These are phyloP conservation scores for Malus asiatica DNA, from an alignment of 306 rosid genomes.

Conservation along the genomic window DNA sequence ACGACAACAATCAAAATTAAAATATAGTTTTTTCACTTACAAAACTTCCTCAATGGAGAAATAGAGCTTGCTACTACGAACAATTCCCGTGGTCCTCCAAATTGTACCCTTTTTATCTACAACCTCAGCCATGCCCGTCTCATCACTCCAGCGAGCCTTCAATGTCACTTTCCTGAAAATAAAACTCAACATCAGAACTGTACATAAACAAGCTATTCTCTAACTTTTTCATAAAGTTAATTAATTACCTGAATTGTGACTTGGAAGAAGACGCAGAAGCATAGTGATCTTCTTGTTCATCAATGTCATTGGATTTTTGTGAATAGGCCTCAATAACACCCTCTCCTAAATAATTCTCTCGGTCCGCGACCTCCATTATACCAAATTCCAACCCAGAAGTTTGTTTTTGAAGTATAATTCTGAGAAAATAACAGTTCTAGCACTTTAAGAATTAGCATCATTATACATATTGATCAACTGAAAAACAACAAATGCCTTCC, in stretches of 20 bases:
- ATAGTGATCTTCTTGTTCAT: slow-evolving; percentile 14
- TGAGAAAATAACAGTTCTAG: neutral
- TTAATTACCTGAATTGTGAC: slow-evolving; percentile 54
- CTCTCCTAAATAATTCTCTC: slow-evolving; percentile 27
- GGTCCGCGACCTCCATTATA: slow-evolving; percentile 22
- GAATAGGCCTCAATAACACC: slow-evolving; percentile 27
- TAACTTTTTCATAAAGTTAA: neutral
- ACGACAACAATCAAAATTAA: neutral
- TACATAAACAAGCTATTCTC: neutral
- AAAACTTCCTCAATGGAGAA: slow-evolving; percentile 66
- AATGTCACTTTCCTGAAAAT: slow-evolving; percentile 41
- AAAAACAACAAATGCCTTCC: neutral
- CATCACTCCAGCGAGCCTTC: slow-evolving; percentile 49
- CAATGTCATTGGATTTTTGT: slow-evolving; percentile 18
- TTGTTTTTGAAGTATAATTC: neutral
- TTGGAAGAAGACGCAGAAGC: slow-evolving; percentile 38
- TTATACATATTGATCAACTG: neutral
- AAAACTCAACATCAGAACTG: neutral
- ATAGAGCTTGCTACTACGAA: slow-evolving; percentile 45
- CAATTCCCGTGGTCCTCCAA: slow-evolving; percentile 69
- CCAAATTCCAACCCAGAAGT: neutral
- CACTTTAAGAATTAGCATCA: neutral
- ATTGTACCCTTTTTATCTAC: slow-evolving; percentile 51
- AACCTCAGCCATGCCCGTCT: slow-evolving; percentile 61
- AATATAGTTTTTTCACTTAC: slow-evolving; percentile 47